phyloP scores from a whole-genome alignment of 257 asterid species.

The Solanum piurae region DNA sequence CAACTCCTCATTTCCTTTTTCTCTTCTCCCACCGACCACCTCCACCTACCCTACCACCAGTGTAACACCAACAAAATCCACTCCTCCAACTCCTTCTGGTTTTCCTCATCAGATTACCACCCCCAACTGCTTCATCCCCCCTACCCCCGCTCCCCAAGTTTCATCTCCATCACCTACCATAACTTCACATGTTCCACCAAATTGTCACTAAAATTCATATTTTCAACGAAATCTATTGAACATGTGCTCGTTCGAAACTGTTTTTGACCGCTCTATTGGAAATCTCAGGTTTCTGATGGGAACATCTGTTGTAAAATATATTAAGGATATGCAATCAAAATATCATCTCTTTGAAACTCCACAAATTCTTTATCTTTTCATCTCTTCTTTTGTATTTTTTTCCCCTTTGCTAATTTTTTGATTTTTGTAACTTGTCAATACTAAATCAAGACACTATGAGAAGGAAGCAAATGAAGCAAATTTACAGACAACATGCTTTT shows the following conservation, averaged over 20 bases:
- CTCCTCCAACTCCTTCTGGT: slow-evolving; percentile 21
- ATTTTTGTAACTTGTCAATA: background rate
- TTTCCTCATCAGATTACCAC: slow-evolving; percentile 20
- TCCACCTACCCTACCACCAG: background rate
- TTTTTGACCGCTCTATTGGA: background rate
- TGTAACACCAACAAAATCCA: slow-evolving; percentile 19
- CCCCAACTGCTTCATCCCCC: background rate
- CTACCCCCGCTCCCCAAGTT: too few species aligned
- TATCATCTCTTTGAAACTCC: background rate
- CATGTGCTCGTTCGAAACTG: background rate
- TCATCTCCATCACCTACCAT: background rate
- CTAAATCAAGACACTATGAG: background rate
- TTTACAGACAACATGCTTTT: background rate
- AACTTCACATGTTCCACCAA: background rate
- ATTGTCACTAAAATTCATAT: too few species aligned
- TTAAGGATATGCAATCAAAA: background rate
- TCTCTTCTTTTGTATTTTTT: background rate
- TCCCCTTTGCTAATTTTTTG: background rate
- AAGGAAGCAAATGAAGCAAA: background rate
- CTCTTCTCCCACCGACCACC: background rate
- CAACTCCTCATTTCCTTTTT: background rate
- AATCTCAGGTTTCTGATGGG: background rate
- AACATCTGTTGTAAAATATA: background rate
- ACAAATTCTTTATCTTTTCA: background rate
- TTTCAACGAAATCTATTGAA: background rate